phyloP scores from a whole-genome alignment of 768 basidiomycete species.

The Fibroporia radiculosa region DNA sequence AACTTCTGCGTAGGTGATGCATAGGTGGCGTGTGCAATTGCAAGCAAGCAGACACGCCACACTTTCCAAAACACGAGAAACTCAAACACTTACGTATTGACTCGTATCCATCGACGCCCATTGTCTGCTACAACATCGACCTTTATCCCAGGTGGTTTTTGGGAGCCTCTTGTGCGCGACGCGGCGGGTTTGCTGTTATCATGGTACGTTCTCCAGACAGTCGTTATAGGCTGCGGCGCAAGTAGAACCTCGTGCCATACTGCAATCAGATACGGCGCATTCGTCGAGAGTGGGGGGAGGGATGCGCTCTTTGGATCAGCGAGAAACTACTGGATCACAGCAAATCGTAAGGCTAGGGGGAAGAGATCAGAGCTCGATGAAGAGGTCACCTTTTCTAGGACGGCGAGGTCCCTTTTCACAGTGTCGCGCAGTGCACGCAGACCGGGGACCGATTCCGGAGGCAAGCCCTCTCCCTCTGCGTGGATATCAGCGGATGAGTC shows the following conservation, averaged over 20 bases:
- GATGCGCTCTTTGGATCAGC: constrained; percentile 35
- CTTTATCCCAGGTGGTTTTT: constrained; percentile 41
- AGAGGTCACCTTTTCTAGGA: constrained; percentile 29
- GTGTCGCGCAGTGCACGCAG: constrained; percentile 33
- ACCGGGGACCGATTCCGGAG: constrained; percentile 27
- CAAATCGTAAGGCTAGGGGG: not conserved
- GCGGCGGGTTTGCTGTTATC: constrained; percentile 12
- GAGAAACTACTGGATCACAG: constrained; percentile 52
- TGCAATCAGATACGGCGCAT: constrained; percentile 72
- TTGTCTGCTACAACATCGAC: constrained; percentile 76
- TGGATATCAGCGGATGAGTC: constrained; percentile 22
- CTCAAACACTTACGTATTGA: constrained; percentile 67
- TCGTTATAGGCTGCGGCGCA: constrained; percentile 48
- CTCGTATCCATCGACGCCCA: constrained; percentile 72
- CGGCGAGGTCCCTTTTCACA: constrained; percentile 36
- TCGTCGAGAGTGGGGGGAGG: constrained; percentile 56
- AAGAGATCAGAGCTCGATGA: not conserved
- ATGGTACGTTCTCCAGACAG: constrained; percentile 50
- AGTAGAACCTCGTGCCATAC: constrained; percentile 75
- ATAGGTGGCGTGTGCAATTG: no score
- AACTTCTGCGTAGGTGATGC: no score
- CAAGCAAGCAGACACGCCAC: no score
- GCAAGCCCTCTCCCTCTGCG: constrained; percentile 5
- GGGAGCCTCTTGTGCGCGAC: constrained; percentile 14
- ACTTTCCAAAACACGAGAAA: not conserved